phyloP scores from a whole-genome alignment of 495 filamentous ascomycete species.

The Cercophora scortea region DNA sequence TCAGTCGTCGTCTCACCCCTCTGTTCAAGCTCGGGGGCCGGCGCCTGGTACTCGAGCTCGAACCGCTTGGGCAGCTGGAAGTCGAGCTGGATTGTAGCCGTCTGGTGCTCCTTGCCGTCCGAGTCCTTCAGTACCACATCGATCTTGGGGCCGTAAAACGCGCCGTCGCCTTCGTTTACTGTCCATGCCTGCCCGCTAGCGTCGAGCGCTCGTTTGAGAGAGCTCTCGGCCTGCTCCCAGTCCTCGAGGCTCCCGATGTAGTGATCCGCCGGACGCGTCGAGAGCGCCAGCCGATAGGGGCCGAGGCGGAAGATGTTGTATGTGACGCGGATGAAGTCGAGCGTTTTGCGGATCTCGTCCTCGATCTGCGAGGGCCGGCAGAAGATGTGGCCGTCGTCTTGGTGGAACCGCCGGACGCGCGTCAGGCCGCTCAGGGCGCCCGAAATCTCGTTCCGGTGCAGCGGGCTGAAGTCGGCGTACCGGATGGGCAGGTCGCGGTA shows the following conservation, averaged over 20 bases:
- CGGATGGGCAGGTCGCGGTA: slow-evolving; percentile 81
- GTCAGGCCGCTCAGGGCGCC: slow-evolving; percentile 82
- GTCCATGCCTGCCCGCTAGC: slow-evolving; percentile 59
- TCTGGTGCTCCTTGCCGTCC: slow-evolving; percentile 83
- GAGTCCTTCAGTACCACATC: slow-evolving; percentile 79
- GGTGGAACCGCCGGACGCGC: slow-evolving; percentile 85
- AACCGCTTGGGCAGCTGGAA: slow-evolving; percentile 89
- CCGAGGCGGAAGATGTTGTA: slow-evolving; percentile 71
- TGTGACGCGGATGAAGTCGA: slow-evolving; percentile 72
- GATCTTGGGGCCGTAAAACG: slow-evolving; percentile 95
- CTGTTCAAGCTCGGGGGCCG: slow-evolving; percentile 62
- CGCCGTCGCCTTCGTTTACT: slow-evolving; percentile 74
- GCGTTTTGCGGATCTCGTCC: slow-evolving; percentile 67
- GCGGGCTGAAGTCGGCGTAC: slow-evolving; percentile 86
- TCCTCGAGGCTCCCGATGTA: slow-evolving; percentile 73
- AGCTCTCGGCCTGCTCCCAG: slow-evolving; percentile 74
- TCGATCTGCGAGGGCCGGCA: slow-evolving; percentile 78
- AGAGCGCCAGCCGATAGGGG: slow-evolving; percentile 68
- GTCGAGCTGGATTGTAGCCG: slow-evolving; percentile 87
- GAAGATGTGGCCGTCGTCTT: slow-evolving; percentile 95
- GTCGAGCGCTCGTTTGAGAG: slow-evolving; percentile 62
- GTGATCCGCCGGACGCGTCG: slow-evolving; percentile 70
- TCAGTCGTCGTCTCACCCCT: slow-evolving; percentile 41
- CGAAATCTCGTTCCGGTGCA: slow-evolving; percentile 86
- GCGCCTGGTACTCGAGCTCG: slow-evolving; percentile 64